phyloP scores from a whole-genome alignment of 2,329 filamentous ascomycete species.

The Lasiodiplodia citricola region DNA sequence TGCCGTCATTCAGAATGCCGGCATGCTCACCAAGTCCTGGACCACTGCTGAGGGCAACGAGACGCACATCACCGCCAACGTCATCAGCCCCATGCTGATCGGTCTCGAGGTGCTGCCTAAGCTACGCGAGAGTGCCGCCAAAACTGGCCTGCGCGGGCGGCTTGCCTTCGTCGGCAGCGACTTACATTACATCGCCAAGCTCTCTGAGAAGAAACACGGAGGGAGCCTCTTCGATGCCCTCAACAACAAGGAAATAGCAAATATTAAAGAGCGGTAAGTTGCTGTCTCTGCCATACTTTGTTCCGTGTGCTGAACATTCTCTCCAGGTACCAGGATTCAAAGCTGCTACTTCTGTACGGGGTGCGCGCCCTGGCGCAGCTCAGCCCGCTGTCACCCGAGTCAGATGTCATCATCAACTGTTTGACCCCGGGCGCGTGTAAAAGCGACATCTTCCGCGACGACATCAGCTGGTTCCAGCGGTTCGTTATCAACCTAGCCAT shows the following conservation, averaged over 20 bases:
- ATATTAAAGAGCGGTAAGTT: conserved; percentile 34
- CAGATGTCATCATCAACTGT: conserved; percentile 39
- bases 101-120: conserved; percentile 37
- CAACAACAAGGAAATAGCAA: conserved; percentile 30
- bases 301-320: neutral
- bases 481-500: neutral
- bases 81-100: conserved; percentile 32
- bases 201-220: conserved; percentile 34
- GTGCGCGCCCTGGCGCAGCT: conserved; percentile 35
- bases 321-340: conserved; percentile 35
- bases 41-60: conserved; percentile 30
- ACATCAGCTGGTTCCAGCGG: conserved; percentile 26
- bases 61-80: conserved; percentile 34
- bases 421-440: conserved; percentile 43
- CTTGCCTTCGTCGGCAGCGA: conserved; percentile 42
- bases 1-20: conserved; percentile 43
- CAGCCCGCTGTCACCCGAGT: conserved; percentile 29
- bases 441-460: conserved; percentile 37
- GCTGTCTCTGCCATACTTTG: neutral
- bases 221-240: conserved; percentile 39
- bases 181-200: conserved; percentile 37
- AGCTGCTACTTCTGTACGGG: conserved; percentile 39
- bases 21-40: conserved; percentile 32
- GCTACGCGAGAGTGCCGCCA: conserved; percentile 33
- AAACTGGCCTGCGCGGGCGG: conserved; percentile 35